Conservation (phyloP, 345 rosid genomes). For the Lepidium didymum region DNA sequence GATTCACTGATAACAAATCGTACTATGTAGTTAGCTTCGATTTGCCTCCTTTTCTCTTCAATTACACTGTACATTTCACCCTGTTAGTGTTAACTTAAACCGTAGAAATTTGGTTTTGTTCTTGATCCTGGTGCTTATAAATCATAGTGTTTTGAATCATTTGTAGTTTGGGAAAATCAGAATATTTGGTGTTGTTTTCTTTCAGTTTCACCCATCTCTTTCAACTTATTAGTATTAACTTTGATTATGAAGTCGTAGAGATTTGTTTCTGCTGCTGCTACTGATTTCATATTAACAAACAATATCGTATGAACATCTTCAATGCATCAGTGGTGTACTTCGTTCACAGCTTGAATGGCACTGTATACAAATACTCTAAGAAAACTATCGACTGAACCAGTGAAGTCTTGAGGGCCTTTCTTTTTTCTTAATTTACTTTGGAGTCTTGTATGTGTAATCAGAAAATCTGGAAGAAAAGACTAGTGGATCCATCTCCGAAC, state of each 20-base stretch:
- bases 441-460: conserved; percentile 32
- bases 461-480: conserved; percentile 91
- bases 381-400: background rate
- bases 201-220: background rate
- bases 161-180: background rate
- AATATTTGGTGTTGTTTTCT: background rate
- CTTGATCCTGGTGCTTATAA: background rate
- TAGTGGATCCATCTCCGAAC: conserved; percentile 93
- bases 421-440: background rate
- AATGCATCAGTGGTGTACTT: conserved; percentile 19
- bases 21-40: background rate
- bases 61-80: background rate
- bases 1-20: background rate
- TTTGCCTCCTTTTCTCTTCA: too few relatives aligned
- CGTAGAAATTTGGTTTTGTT: background rate
- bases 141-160: background rate
- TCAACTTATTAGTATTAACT: background rate
- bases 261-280: background rate
- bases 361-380: conserved; percentile 14
- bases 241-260: background rate
- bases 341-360: conserved; percentile 18
- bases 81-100: background rate
- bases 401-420: conserved; percentile 1
- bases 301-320: conserved; percentile 19
- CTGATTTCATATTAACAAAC: conserved; percentile 27